Evolutionary conservation across 257 asterid genomes (phyloP).

Genomic region (Ajuga chamaepitys): DNA sequence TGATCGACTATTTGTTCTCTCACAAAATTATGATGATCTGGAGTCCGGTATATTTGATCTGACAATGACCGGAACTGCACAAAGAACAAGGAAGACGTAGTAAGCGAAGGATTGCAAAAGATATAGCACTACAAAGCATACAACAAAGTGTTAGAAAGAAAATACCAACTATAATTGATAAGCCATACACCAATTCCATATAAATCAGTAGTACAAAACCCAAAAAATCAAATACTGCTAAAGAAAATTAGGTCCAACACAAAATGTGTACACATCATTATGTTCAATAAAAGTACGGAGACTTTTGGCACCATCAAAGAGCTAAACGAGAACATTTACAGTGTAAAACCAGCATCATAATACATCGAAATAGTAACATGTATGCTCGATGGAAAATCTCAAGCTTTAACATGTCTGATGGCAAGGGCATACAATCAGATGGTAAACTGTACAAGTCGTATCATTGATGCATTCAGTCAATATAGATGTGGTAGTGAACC

Average conservation of each 20-base stretch:
- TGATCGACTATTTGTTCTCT: slow-evolving; percentile 64
- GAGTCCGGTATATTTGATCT: slow-evolving; percentile 81
- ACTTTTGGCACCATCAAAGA: background rate
- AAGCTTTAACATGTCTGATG: background rate
- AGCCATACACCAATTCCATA: background rate
- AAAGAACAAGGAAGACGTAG: background rate
- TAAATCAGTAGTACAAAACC: background rate
- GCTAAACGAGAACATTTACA: background rate
- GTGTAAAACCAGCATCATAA: background rate
- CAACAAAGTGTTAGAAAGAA: background rate
- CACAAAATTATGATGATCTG: slow-evolving; percentile 76
- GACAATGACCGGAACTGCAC: slow-evolving; percentile 80
- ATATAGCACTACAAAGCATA: background rate
- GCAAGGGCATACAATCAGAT: background rate
- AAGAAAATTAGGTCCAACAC: background rate
- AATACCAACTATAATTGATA: background rate
- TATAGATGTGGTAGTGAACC: slow-evolving; percentile 2
- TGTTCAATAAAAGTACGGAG: background rate
- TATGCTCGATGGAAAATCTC: too few relatives aligned
- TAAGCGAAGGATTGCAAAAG: background rate
- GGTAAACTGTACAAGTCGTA: background rate
- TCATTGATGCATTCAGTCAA: too few relatives aligned
- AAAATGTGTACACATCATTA: background rate
- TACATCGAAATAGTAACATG: background rate
- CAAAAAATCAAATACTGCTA: background rate